phyloP scores from a whole-genome alignment of 2,329 filamentous ascomycete genomes.

The Fusarium citri region DNA sequence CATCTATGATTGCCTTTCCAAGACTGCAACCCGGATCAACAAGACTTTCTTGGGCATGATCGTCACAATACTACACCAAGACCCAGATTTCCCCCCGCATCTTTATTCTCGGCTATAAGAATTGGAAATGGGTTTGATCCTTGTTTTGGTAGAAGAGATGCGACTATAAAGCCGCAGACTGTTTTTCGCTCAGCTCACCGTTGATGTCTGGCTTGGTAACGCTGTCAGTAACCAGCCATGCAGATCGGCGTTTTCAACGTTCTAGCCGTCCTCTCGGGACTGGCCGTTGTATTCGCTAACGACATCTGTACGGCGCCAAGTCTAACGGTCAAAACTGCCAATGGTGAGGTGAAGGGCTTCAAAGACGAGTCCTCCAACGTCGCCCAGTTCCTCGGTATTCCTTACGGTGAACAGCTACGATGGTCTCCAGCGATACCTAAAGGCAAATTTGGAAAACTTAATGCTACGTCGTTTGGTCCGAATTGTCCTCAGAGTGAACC shows the following conservation, averaged over 20 bases:
- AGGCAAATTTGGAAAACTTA: background rate
- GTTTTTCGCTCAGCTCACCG: background rate
- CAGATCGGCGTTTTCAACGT: background rate
- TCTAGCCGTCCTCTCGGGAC: background rate
- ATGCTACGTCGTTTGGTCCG: background rate
- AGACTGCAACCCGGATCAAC: background rate
- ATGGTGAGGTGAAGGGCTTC: constrained; percentile 7
- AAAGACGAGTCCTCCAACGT: background rate
- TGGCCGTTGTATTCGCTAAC: background rate
- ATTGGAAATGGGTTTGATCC: background rate
- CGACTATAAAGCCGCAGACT: background rate
- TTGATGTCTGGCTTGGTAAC: background rate
- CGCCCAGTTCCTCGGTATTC: constrained; percentile 17
- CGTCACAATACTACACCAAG: background rate
- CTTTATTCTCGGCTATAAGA: background rate
- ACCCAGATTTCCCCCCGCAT: background rate
- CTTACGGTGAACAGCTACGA: constrained; percentile 5
- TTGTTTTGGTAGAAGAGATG: background rate
- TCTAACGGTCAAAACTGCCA: background rate
- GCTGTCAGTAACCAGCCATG: background rate
- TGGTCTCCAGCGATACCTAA: constrained; percentile 6
- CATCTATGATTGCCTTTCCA: background rate
- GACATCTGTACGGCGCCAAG: background rate
- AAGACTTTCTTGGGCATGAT: background rate
- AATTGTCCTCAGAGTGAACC: constrained; percentile 18